These are phyloP conservation scores for Kodamaea restingae DNA, from an alignment of 805 yeast species.

Conservation along the genomic window DNA sequence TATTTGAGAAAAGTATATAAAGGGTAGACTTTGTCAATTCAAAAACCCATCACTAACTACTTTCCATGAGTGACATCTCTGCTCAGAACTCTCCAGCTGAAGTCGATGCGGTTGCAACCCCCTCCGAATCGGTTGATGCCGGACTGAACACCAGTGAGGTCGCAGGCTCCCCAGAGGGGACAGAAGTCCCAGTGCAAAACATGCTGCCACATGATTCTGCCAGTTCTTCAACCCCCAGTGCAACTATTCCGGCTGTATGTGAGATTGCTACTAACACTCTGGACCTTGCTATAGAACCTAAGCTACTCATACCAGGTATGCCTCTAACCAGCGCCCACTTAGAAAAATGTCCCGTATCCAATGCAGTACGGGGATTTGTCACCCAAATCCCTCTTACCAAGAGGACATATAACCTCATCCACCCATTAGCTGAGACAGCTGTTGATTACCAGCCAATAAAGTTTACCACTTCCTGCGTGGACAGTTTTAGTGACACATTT, in stretches of 20 bases:
- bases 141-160: too few species aligned
- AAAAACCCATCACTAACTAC: too few species aligned
- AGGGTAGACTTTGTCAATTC: too few species aligned
- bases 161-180: too few species aligned
- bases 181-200: too few species aligned
- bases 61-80: neutral
- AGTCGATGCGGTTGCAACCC: neutral
- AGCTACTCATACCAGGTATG: constrained; percentile 5
- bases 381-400: constrained; percentile 4
- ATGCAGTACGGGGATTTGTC: constrained; percentile 2
- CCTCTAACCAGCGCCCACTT: constrained; percentile 7
- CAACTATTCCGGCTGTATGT: neutral
- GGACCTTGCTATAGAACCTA: neutral
- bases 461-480: constrained; percentile 50
- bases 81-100: neutral
- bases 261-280: neutral
- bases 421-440: constrained; percentile 3
- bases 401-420: neutral
- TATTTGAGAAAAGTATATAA: neutral
- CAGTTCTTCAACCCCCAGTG: neutral
- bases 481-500: constrained; percentile 47
- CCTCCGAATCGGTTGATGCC: too few species aligned
- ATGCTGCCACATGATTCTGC: neutral
- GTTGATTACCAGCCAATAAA: constrained; percentile 30
- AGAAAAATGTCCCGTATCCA: constrained; percentile 9